Percentiles rank a stretch among this genome's conserved stretches.
These are phyloP conservation scores for Fragosphaeria purpurea DNA, from an alignment of 2,329 filamentous ascomycete genomes.

Conservation along the genomic window DNA sequence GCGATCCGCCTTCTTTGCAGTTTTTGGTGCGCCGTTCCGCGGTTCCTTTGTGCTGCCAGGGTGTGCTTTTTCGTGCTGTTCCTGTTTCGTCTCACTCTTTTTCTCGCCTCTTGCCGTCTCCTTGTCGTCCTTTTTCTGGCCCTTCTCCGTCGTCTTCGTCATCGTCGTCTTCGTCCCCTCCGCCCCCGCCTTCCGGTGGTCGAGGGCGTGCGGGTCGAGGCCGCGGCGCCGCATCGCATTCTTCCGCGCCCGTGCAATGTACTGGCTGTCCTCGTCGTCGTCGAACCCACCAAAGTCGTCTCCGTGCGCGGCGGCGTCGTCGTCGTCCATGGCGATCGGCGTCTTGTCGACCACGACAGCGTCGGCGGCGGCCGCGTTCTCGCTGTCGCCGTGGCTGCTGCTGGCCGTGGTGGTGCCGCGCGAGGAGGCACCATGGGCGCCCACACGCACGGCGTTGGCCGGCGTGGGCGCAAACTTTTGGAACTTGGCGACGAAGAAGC, in stretches of 20 bases:
- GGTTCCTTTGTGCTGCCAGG: no score
- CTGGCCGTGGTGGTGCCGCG: constrained; percentile 3
- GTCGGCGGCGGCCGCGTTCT: constrained; percentile 26
- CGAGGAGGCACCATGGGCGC: constrained; percentile 13
- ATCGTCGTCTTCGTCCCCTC: constrained; percentile 14
- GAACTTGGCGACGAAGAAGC: constrained; percentile 97
- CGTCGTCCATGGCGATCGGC: constrained; percentile 45
- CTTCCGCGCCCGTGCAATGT: constrained; percentile 63
- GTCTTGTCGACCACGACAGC: constrained; percentile 50
- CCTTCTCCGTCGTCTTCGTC: constrained; percentile 12
- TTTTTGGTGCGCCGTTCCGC: no score
- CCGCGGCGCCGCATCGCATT: constrained; percentile 66
- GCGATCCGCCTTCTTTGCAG: no score
- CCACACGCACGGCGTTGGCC: constrained; percentile 36
- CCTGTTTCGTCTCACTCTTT: background rate
- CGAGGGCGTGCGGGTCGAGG: constrained; percentile 56
- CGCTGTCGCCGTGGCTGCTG: constrained; percentile 21
- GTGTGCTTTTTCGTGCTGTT: no score
- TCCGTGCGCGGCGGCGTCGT: constrained; percentile 25
- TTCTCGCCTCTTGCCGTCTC: background rate
- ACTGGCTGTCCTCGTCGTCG: constrained; percentile 60
- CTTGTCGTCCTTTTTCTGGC: constrained; percentile 2
- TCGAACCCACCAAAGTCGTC: constrained; percentile 62
- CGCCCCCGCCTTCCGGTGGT: constrained; percentile 20
- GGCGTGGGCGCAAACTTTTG: constrained; percentile 81